Conservation (phyloP, 345 rosid species). For the sweet orange (Citrus sinensis) region DNA sequence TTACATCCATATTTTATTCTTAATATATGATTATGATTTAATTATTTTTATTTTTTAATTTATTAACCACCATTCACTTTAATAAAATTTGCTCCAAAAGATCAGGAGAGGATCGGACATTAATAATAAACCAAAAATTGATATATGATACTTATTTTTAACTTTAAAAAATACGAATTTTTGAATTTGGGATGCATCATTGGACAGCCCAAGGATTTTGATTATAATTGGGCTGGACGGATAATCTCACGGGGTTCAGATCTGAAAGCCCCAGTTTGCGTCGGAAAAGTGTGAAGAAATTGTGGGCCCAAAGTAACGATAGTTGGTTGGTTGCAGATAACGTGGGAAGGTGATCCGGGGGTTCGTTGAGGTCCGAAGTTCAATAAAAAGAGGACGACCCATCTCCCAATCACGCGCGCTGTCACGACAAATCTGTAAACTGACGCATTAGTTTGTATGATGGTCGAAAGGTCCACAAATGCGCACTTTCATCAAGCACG, state of each 20-base stretch:
- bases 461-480: neutral
- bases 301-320: neutral
- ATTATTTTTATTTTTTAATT: no score
- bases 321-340: neutral
- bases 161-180: no score
- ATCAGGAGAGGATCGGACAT: no score
- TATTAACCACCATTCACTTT: rapidly evolving
- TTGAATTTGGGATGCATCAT: neutral
- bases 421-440: neutral
- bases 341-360: neutral
- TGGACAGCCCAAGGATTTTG: neutral
- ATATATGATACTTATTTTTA: no score
- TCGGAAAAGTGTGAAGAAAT: neutral
- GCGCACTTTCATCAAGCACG: no score
- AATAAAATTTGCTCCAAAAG: no score
- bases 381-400: neutral
- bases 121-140: no score
- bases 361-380: neutral
- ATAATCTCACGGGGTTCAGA: no score
- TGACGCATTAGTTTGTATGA: neutral
- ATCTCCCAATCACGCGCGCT: neutral
- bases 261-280: neutral
- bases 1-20: rapidly evolving
- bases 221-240: neutral
- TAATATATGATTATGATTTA: no score